Percentiles rank a stretch among this genome's conserved stretches.
Conservation (phyloP, 2,329 filamentous ascomycete species). For the Zasmidium citrigriseum region DNA sequence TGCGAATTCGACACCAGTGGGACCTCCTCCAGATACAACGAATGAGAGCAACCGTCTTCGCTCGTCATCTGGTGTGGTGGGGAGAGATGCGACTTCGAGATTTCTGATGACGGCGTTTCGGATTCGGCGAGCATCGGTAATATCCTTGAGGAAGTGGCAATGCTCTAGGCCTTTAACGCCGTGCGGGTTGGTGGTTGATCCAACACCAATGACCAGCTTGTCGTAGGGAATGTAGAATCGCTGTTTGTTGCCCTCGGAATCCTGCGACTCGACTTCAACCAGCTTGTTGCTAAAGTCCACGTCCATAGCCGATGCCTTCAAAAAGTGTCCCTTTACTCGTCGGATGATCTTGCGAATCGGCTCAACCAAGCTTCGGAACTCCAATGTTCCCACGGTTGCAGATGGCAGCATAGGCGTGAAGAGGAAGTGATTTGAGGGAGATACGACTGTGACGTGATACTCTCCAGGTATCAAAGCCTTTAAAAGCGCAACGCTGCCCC, state of each 20-base stretch:
- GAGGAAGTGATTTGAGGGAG: conserved; percentile 92
- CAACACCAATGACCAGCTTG: conserved; percentile 90
- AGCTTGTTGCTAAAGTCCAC: conserved; percentile 90
- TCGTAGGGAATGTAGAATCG: conserved; percentile 96
- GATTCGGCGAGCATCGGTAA: conserved; percentile 86
- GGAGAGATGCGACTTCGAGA: conserved; percentile 86
- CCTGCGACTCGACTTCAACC: conserved; percentile 78
- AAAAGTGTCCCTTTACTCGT: conserved; percentile 80
- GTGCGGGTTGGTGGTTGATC: conserved; percentile 89
- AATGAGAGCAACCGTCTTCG: conserved; percentile 86
- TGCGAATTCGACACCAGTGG: conserved; percentile 96
- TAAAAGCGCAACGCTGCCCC: conserved; percentile 88
- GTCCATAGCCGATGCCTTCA: conserved; percentile 83
- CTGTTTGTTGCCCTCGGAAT: conserved; percentile 69
- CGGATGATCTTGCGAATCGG: conserved; percentile 83
- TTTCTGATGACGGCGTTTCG: conserved; percentile 87
- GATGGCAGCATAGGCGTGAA: conserved; percentile 98
- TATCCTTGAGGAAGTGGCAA: conserved; percentile 93
- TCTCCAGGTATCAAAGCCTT: conserved; percentile 89
- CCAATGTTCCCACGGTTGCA: conserved; percentile 92
- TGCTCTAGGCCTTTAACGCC: conserved; percentile 93
- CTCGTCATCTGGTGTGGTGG: conserved; percentile 86
- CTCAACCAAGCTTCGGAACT: conserved; percentile 87
- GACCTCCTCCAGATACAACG: conserved; percentile 91
- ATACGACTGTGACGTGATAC: conserved; percentile 94